Base-by-base conservation (phyloP, 257 asterid species). In the Solanum dulcamara region DNA sequence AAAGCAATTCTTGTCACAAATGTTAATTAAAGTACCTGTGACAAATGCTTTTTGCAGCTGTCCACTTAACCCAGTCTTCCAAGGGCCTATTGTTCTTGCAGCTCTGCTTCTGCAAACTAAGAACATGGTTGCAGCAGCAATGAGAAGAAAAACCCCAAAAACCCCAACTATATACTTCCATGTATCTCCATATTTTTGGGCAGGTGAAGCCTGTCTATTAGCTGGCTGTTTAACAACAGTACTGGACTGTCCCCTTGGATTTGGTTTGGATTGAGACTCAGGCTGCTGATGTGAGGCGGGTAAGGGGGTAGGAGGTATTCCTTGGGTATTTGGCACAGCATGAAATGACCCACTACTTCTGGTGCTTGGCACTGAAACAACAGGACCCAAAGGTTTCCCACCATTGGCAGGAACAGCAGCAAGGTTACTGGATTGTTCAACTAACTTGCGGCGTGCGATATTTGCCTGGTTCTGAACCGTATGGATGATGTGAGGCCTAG, bases 31-130 rank as follows among this genome's bases (percentile, higher is more conserved):
- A 18, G 80, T 90, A 95, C 99, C 99, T 70, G 93, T 94, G 55
- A 95, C 90, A 79, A 97, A 91, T n/a, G 99, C 99, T 81, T 95
- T 95, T 87, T 93, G 98, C 93, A 97, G 85, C 90, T 97, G 99
- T 72, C 98, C 98, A 87, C 99, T 97, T 90, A 97, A 89, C 81
- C 98, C 98, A 53, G 93, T 92, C 89, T 90, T 97, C 99, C 99
- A 97, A 60, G 99, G 96, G 48, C 93, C 86, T 6, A 97, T 93
- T 7, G 90, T 87, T 85, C 82, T 89, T 33, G 92, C 96, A n/a
- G 94, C 93, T 90, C 91, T 88, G 87, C 94, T 92, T 92, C 91
- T 88, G 85, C 91, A 88, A 82, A 89, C 30, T 79, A 90, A 24
- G 64, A 93, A 50, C 81, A 93, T 14, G 51, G 87, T 85, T 17